A percentile compares a stretch with the other conserved stretches of the same genome.
Conservation (phyloP, 768 basidiomycete genomes). For the Boletus sp. region DNA sequence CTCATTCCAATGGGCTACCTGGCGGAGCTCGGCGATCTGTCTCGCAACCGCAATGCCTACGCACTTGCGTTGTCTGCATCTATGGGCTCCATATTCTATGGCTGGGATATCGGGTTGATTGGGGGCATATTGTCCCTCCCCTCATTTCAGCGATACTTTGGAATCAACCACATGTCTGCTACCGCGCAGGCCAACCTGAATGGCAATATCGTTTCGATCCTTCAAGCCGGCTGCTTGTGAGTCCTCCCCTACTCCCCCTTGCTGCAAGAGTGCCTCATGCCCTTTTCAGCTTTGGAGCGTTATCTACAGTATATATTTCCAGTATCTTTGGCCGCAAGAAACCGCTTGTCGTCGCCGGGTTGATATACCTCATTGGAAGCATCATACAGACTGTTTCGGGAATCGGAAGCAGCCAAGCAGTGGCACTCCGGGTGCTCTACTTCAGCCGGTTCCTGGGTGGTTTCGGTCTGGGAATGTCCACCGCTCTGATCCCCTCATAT, state of each 20-base stretch:
- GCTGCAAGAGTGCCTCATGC: not conserved
- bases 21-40: constrained; percentile 22
- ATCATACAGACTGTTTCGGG: constrained; percentile 46
- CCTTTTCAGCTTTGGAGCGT: constrained; percentile 40
- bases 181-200: constrained; percentile 40
- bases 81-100: constrained; percentile 49
- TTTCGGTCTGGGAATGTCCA: constrained; percentile 56
- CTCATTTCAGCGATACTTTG: constrained; percentile 51
- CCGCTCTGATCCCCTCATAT: constrained; percentile 49
- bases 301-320: constrained; percentile 41
- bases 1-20: constrained; percentile 27
- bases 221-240: constrained; percentile 51
- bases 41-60: constrained; percentile 45
- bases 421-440: constrained; percentile 41
- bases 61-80: constrained; percentile 43
- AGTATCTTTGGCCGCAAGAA: constrained; percentile 46
- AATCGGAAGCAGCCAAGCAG: constrained; percentile 35
- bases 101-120: constrained; percentile 51
- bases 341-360: constrained; percentile 42
- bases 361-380: constrained; percentile 49
- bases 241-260: constrained; percentile 9
- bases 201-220: constrained; percentile 52
- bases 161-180: constrained; percentile 38
- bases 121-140: constrained; percentile 46
- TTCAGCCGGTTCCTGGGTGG: constrained; percentile 58